Evolutionary conservation across 257 asterid genomes (phyloP).

Genomic region (Oldenlandia corymbosa): DNA sequence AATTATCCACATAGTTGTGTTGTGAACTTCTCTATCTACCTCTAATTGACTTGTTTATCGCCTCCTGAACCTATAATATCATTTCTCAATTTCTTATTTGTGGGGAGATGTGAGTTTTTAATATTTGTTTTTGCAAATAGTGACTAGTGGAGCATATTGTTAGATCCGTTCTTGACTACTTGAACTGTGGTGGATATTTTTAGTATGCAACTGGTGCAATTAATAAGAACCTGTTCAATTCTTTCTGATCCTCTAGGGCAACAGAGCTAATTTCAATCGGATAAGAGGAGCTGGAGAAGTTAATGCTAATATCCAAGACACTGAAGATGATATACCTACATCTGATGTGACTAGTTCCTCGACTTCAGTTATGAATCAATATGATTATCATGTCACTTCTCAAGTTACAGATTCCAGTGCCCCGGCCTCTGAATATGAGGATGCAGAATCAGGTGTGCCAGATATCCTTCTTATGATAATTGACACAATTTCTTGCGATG

Average conservation of each 20-base stretch:
- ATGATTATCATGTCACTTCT: constrained; percentile 59
- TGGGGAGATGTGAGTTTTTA: no score
- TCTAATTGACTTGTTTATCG: background rate
- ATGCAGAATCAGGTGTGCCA: constrained; percentile 78
- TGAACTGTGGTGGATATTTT: background rate
- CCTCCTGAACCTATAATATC: background rate
- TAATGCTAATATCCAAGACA: constrained; percentile 37
- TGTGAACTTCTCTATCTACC: background rate
- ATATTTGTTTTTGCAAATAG: constrained; percentile 1
- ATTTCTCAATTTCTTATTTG: background rate
- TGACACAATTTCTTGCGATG: no score
- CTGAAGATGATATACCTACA: constrained; percentile 37
- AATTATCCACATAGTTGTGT: background rate
- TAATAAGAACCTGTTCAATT: background rate
- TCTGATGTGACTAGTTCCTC: constrained; percentile 51
- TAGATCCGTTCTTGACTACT: background rate
- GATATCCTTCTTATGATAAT: no score
- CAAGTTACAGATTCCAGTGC: constrained; percentile 65
- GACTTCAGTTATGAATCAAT: constrained; percentile 47
- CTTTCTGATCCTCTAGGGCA: constrained; percentile 45
- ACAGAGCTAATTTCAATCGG: constrained; percentile 54
- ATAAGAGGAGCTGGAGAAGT: constrained; percentile 41
- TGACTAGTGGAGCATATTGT: no score
- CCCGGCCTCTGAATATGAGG: constrained; percentile 77
- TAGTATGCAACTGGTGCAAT: background rate